Evolutionary conservation across 2,329 filamentous ascomycete genomes (phyloP).

Genomic region (Hirsutella rhossiliensis): DNA sequence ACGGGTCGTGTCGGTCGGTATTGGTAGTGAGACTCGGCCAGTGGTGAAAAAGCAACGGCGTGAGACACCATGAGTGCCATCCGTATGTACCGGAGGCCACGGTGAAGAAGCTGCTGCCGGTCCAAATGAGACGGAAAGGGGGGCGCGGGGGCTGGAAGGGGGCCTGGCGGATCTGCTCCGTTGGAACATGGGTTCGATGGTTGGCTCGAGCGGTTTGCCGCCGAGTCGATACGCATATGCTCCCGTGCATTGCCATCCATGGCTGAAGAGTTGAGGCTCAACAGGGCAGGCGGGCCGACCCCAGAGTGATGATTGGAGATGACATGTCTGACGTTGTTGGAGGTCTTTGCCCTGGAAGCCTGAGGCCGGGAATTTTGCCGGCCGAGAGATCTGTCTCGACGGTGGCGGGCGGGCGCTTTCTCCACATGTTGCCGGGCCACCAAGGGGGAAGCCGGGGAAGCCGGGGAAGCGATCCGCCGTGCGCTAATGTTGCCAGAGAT

Average conservation of each 20-base stretch:
- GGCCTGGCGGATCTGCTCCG: constrained; percentile 1
- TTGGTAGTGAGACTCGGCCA: too few relatives aligned
- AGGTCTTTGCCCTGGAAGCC: too few relatives aligned
- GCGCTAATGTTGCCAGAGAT: constrained; percentile 5
- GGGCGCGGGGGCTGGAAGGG: too few relatives aligned
- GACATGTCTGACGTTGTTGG: neutral
- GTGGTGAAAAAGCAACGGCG: too few relatives aligned
- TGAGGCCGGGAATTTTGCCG: too few relatives aligned
- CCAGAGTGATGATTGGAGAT: constrained; percentile 1
- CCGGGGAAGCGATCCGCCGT: constrained; percentile 6
- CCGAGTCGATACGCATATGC: neutral
- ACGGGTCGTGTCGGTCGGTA: too few relatives aligned
- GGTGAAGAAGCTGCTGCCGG: neutral
- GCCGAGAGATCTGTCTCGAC: neutral
- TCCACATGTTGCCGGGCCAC: constrained; percentile 1
- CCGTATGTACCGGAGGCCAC: too few relatives aligned
- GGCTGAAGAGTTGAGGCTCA: neutral
- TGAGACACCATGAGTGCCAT: too few relatives aligned
- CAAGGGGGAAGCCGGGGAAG: neutral
- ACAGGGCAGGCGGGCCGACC: constrained; percentile 1
- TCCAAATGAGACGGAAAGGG: too few relatives aligned
- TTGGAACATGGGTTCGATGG: neutral
- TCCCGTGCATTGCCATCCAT: neutral
- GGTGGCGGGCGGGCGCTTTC: neutral
- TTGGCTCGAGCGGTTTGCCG: neutral